Conservation (phyloP, 192 early-diverging fungal species). For the Podila verticillata region DNA sequence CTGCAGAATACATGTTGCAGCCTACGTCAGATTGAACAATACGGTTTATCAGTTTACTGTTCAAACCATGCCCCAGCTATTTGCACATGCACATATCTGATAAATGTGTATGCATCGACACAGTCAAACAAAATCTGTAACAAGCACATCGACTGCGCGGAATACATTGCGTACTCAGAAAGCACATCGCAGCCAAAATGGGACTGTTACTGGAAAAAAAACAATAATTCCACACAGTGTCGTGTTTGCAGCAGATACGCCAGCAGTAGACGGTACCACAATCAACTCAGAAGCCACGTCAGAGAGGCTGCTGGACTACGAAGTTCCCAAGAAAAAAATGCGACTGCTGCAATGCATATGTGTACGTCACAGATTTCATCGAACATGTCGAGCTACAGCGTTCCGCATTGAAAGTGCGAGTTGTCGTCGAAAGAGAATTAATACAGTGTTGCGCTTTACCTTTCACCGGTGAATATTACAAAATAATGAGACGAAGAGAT, state of each 20-base stretch:
- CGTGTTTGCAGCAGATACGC: slow-evolving; percentile 27
- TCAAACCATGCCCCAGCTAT: slow-evolving; percentile 32
- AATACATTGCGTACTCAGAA: slow-evolving; percentile 21
- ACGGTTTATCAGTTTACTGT: slow-evolving; percentile 32
- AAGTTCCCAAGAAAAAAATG: slow-evolving; percentile 32
- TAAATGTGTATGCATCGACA: slow-evolving; percentile 21
- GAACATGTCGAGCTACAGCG: slow-evolving; percentile 27
- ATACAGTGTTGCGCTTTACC: slow-evolving; percentile 31
- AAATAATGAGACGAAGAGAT: slow-evolving; percentile 35
- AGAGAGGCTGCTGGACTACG: slow-evolving; percentile 24
- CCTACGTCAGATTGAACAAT: slow-evolving; percentile 31
- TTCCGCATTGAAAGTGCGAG: slow-evolving; percentile 24
- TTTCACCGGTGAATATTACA: slow-evolving; percentile 31
- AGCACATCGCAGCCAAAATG: slow-evolving; percentile 29
- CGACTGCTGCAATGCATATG: slow-evolving; percentile 33
- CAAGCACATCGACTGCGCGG: slow-evolving; percentile 27
- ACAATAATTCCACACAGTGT: slow-evolving; percentile 18
- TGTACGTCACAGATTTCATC: slow-evolving; percentile 29
- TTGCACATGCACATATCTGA: slow-evolving; percentile 26
- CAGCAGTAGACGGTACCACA: slow-evolving; percentile 38
- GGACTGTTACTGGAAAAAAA: slow-evolving; percentile 24
- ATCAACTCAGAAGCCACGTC: slow-evolving; percentile 31
- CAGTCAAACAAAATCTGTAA: slow-evolving; percentile 32
- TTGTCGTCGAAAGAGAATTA: slow-evolving; percentile 33
- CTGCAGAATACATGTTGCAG: slow-evolving; percentile 37